Conservation (phyloP, 1,139 yeast species). For the Keqinozyma sinolaborantium region DNA sequence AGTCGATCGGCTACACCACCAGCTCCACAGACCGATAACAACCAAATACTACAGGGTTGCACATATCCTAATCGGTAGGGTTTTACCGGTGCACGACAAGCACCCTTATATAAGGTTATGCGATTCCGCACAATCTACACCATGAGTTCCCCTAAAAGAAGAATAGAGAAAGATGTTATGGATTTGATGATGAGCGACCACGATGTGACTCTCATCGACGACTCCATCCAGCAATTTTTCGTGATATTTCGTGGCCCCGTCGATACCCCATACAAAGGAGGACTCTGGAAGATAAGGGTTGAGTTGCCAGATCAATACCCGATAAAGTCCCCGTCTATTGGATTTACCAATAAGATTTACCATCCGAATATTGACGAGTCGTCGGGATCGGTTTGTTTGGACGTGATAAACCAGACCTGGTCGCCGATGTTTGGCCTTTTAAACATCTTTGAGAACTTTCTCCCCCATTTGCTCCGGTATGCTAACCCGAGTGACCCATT, state of each 20-base stretch:
- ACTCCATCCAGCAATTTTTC: conserved; percentile 86
- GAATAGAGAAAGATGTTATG: conserved; percentile 97
- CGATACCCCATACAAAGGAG: conserved; percentile 88
- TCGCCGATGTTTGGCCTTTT: conserved; percentile 93
- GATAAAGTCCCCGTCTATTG: conserved; percentile 92
- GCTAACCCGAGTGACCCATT: conserved; percentile 95
- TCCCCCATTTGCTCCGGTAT: conserved; percentile 87
- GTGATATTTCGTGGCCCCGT: conserved; percentile 86
- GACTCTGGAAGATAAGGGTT: conserved; percentile 88
- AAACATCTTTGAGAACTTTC: conserved; percentile 87
- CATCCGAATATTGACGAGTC: conserved; percentile 92
- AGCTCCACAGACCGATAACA: too few species aligned
- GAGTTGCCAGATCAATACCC: conserved; percentile 97
- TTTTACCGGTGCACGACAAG: background rate
- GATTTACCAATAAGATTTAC: conserved; percentile 85
- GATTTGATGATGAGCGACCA: conserved; percentile 95
- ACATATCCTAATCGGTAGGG: background rate
- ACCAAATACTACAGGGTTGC: background rate
- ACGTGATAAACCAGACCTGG: conserved; percentile 97
- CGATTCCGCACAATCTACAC: background rate
- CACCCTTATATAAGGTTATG: background rate
- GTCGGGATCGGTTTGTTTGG: conserved; percentile 92
- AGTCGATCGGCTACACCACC: too few species aligned
- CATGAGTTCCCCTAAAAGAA: conserved; percentile 74
- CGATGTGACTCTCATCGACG: conserved; percentile 81